Evolutionary conservation across 2,329 filamentous ascomycete genomes (phyloP), one percentile per base, ranked within the genome.

Genomic region (Didymella glomerata): DNA sequence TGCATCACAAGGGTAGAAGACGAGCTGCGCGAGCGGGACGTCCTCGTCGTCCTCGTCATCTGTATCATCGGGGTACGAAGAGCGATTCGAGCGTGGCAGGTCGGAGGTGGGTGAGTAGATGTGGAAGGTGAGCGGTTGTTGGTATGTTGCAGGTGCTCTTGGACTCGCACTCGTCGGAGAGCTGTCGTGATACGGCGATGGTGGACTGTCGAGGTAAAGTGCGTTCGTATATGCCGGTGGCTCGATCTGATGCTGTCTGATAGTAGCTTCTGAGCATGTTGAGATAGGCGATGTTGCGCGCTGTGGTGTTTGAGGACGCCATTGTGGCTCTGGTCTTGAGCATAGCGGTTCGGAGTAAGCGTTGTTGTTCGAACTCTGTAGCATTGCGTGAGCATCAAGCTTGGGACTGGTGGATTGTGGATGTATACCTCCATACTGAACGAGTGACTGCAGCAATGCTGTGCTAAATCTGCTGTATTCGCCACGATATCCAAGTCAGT

Each of bases 1-100:
- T 10, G 65, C 66, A 38, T 71, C 69, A 34, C 60, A 57, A 7
- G 69, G 52, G 20, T 63, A 65, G 14, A 64, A 58, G 47, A 64
- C 63, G 4, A 69, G 60, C 16, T 68, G 62, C 16, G 66, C 66
- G 25, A 70, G 69, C 8, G 68, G 68, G 4, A 69, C 68, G 36
- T 68, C 60, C n/a, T 68, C 67, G 40, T 70, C 60, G 25, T 60
- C 55, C 3, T 48, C 44, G 8, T 28, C 30, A 7, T 46, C 41
- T 4, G 25, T 38, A 11, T 47, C 47, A 14, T 55, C 40, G 20
- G 54, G 52, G 46, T 28, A 44, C 11, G 24, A 48, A 1, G 34
- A 34, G 34, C 40, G 49, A 24, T 8, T 38, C 20, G 30, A 32
- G 22, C n/a, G n/a, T 28, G 38, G 7, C 16, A 3, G 22, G 16